Evolutionary conservation across 2,329 filamentous ascomycete genomes (phyloP).

Genomic region (Diatrype stigma): DNA sequence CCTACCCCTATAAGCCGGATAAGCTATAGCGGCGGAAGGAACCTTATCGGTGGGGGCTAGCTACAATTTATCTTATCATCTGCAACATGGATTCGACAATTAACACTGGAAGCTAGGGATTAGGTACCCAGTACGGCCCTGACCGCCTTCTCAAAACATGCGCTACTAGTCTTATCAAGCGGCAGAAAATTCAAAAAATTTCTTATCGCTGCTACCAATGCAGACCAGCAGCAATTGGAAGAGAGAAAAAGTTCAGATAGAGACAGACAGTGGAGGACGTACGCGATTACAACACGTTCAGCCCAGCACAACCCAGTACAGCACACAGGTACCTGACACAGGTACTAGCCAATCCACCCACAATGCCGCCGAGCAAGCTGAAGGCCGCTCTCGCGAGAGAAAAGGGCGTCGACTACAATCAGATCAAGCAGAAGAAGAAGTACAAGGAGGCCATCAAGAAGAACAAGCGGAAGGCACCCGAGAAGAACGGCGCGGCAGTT

Average conservation of each 20-base stretch:
- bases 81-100: too few species aligned
- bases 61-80: too few species aligned
- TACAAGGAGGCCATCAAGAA: conserved; percentile 22
- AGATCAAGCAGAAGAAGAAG: conserved; percentile 26
- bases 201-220: neutral
- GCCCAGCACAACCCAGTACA: neutral
- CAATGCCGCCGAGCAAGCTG: conserved; percentile 25
- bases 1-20: too few species aligned
- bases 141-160: too few species aligned
- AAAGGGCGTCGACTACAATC: conserved; percentile 25
- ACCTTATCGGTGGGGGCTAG: too few species aligned
- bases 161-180: neutral
- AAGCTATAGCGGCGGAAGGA: too few species aligned
- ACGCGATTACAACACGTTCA: neutral
- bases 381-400: conserved; percentile 25
- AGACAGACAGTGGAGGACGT: neutral
- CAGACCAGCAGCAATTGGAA: neutral
- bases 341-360: neutral
- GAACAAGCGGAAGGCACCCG: conserved; percentile 16
- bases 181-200: neutral
- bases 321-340: neutral
- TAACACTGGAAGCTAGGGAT: too few species aligned
- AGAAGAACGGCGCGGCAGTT: conserved; percentile 15
- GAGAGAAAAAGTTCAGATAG: neutral
- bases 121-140: too few species aligned